These are phyloP conservation scores for Digitaria exilis DNA, from an alignment of 202 grass and related monocot species.

Conservation along the genomic window DNA sequence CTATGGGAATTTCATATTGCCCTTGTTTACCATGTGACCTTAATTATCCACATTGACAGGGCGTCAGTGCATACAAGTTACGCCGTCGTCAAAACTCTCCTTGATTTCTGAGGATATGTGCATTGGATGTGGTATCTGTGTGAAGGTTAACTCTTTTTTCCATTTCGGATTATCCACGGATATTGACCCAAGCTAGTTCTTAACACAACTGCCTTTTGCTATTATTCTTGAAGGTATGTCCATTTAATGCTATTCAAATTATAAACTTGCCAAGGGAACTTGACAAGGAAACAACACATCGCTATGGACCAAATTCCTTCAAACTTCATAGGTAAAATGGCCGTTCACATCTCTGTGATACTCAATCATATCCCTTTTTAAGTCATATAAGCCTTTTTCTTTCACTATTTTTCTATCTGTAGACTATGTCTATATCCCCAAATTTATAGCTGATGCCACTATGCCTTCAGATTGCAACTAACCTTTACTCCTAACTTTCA, in stretches of 20 bases:
- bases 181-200: not conserved
- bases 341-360: not conserved
- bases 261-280: conserved; percentile 83
- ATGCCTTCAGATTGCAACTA: not conserved
- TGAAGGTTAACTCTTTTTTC: conserved; percentile 60
- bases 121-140: conserved; percentile 92
- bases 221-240: conserved; percentile 64
- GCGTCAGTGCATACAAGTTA: conserved; percentile 84
- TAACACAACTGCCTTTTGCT: not conserved
- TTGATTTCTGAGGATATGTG: conserved; percentile 87
- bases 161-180: not conserved
- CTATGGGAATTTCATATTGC: not conserved
- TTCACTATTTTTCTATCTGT: too few relatives aligned
- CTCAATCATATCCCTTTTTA: too few relatives aligned
- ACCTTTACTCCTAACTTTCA: not conserved
- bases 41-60: conserved; percentile 41
- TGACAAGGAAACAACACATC: conserved; percentile 82
- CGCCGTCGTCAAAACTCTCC: conserved; percentile 55
- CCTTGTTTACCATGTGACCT: conserved; percentile 3
- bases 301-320: conserved; percentile 89
- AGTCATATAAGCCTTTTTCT: too few relatives aligned
- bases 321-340: conserved; percentile 74
- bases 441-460: too few relatives aligned
- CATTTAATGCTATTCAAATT: conserved; percentile 89
- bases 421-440: too few relatives aligned